Evolutionary conservation across 2,329 filamentous ascomycete genomes (phyloP).

Genomic region (Penicillium glabrum): DNA sequence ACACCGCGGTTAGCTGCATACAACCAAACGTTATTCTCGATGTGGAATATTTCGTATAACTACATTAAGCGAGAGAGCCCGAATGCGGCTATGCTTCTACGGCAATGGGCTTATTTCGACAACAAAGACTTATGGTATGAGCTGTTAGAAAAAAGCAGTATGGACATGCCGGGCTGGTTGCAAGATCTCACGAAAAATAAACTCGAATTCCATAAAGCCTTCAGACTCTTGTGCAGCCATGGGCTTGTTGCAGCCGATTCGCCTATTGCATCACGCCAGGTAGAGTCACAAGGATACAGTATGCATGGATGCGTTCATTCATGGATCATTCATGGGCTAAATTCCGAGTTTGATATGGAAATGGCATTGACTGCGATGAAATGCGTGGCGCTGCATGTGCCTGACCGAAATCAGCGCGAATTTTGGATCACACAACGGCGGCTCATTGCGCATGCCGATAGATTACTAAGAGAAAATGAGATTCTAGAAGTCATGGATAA

Average conservation of each 20-base stretch:
- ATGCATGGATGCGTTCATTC: slow-evolving; percentile 8
- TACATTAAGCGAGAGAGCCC: too few species aligned
- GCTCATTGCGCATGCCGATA: neutral
- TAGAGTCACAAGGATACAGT: slow-evolving; percentile 6
- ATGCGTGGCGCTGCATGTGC: neutral
- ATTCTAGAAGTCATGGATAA: neutral
- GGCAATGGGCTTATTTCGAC: too few species aligned
- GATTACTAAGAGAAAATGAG: neutral
- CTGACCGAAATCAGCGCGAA: neutral
- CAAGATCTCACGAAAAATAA: too few species aligned
- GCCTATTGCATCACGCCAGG: neutral
- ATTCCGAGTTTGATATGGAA: neutral
- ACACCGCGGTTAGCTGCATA: neutral
- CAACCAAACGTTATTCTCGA: slow-evolving; percentile 1
- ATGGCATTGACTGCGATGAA: neutral
- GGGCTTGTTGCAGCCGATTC: too few species aligned
- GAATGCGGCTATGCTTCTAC: too few species aligned
- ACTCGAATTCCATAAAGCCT: too few species aligned
- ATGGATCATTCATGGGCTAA: slow-evolving; percentile 7
- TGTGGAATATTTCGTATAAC: slow-evolving; percentile 3
- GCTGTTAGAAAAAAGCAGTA: too few species aligned
- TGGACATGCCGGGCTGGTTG: too few species aligned
- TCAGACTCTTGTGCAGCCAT: too few species aligned
- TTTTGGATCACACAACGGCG: neutral
- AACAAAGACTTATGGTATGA: too few species aligned